A percentile compares a stretch with the other conserved stretches of the same genome.
These are phyloP conservation scores for Lophiotrema nucula DNA, from an alignment of 495 filamentous ascomycete genomes.

Conservation along the genomic window DNA sequence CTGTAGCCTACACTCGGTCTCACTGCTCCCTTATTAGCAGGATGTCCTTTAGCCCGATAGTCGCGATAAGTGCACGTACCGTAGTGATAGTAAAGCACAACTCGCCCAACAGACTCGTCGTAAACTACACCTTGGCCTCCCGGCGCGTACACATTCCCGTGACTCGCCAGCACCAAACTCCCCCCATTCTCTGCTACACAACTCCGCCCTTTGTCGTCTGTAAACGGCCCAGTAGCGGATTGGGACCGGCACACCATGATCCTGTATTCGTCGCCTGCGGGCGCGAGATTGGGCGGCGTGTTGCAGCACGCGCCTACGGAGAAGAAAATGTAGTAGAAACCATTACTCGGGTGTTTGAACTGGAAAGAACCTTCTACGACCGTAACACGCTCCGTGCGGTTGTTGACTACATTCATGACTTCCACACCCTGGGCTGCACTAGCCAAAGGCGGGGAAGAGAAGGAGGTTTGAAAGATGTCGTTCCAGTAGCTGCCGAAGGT, in stretches of 20 bases:
- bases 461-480: conserved; percentile 60
- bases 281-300: conserved; percentile 48
- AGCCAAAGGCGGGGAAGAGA: conserved; percentile 11
- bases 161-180: conserved; percentile 58
- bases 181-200: conserved; percentile 58
- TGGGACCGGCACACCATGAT: conserved; percentile 61
- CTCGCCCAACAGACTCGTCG: background rate
- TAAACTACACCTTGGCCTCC: conserved; percentile 56
- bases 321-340: conserved; percentile 66
- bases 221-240: conserved; percentile 45
- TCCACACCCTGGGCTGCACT: conserved; percentile 18
- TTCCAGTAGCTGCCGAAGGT: conserved; percentile 70
- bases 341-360: conserved; percentile 47
- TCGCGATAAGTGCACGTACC: too few relatives aligned
- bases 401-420: conserved; percentile 54
- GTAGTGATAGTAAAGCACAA: conserved; percentile 17
- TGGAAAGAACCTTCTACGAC: conserved; percentile 56
- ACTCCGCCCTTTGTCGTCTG: conserved; percentile 53
- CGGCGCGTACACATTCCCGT: conserved; percentile 64
- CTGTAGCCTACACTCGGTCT: conserved; percentile 16
- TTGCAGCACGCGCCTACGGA: conserved; percentile 61
- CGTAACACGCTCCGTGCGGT: conserved; percentile 51
- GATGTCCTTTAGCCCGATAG: too few relatives aligned
- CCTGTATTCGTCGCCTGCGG: conserved; percentile 61
- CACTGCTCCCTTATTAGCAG: too few relatives aligned